These are phyloP conservation scores for Erysiphe pisi DNA, from an alignment of 2,329 filamentous ascomycete genomes.

Conservation along the genomic window DNA sequence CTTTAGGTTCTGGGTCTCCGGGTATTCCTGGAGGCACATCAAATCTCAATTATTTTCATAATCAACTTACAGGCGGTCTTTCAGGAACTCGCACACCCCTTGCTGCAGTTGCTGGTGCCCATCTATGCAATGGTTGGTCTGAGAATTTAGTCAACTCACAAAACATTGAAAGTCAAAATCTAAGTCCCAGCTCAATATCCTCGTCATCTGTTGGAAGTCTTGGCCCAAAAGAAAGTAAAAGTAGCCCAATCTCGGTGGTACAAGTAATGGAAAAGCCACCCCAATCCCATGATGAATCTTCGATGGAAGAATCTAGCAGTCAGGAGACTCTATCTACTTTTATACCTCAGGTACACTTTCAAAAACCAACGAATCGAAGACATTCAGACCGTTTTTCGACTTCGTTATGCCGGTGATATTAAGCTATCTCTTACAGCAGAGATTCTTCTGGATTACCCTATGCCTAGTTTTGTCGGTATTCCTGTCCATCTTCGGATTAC, in stretches of 20 bases:
- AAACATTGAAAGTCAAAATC: conserved; percentile 32
- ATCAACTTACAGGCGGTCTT: conserved; percentile 58
- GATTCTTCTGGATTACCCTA: conserved; percentile 93
- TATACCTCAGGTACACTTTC: conserved; percentile 45
- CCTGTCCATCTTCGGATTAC: conserved; percentile 92
- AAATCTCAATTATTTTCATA: conserved; percentile 73
- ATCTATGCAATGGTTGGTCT: conserved; percentile 38
- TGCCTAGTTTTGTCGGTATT: conserved; percentile 95
- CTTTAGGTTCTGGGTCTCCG: conserved; percentile 49
- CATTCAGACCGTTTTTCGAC: conserved; percentile 82
- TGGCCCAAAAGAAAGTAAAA: conserved; percentile 48
- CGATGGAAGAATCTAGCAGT: conserved; percentile 35
- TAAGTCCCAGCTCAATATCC: conserved; percentile 35
- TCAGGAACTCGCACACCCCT: conserved; percentile 70
- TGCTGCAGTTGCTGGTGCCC: conserved; percentile 65
- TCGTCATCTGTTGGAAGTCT: conserved; percentile 37
- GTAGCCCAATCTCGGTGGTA: conserved; percentile 51
- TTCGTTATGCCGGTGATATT: conserved; percentile 79
- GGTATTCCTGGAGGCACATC: conserved; percentile 61
- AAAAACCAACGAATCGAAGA: conserved; percentile 73
- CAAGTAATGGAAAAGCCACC: conserved; percentile 46
- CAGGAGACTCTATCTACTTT: conserved; percentile 35
- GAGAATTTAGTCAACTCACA: conserved; percentile 32
- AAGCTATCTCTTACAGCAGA: conserved; percentile 83
- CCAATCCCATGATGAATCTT: conserved; percentile 45